Evolutionary conservation across 2,329 filamentous ascomycete genomes (phyloP).

Genomic region (Talaromyces islandicus): DNA sequence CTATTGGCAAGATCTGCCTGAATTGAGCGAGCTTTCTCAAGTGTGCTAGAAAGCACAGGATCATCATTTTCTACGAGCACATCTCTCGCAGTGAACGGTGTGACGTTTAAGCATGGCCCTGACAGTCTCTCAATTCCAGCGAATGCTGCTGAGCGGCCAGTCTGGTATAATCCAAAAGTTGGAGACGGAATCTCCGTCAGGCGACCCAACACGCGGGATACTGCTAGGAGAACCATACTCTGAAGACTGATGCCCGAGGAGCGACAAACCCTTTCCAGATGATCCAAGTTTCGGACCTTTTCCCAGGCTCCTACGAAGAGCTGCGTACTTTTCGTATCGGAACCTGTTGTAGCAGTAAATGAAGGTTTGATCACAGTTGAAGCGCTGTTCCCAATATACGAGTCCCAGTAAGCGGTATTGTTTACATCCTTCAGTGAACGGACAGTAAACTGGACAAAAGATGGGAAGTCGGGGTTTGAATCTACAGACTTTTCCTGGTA

Average conservation of each 20-base stretch:
- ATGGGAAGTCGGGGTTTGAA: slow-evolving; percentile 16
- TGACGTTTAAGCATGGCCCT: slow-evolving; percentile 27
- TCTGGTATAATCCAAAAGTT: slow-evolving; percentile 26
- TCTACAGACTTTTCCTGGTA: slow-evolving; percentile 15
- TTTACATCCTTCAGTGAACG: slow-evolving; percentile 14
- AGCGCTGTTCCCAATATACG: slow-evolving; percentile 11
- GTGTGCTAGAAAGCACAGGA: background rate
- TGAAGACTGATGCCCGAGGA: slow-evolving; percentile 18
- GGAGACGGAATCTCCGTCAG: slow-evolving; percentile 16
- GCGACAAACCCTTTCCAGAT: slow-evolving; percentile 17
- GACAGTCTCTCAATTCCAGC: slow-evolving; percentile 19
- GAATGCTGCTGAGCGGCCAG: slow-evolving; percentile 24
- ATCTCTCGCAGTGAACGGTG: slow-evolving; percentile 19
- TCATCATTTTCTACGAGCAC: background rate
- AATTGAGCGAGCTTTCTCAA: slow-evolving; percentile 14
- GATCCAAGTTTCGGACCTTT: slow-evolving; percentile 18
- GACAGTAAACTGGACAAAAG: slow-evolving; percentile 20
- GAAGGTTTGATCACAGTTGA: slow-evolving; percentile 15
- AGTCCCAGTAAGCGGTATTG: slow-evolving; percentile 20
- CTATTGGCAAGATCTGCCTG: slow-evolving; percentile 21
- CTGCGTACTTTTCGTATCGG: slow-evolving; percentile 7
- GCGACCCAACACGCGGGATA: slow-evolving; percentile 20
- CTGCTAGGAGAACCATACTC: slow-evolving; percentile 23
- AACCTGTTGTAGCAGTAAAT: background rate
- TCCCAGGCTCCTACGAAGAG: slow-evolving; percentile 19